Base-by-base conservation (phyloP, 1,284 basidiomycete species). In the Puccinia hordei region DNA sequence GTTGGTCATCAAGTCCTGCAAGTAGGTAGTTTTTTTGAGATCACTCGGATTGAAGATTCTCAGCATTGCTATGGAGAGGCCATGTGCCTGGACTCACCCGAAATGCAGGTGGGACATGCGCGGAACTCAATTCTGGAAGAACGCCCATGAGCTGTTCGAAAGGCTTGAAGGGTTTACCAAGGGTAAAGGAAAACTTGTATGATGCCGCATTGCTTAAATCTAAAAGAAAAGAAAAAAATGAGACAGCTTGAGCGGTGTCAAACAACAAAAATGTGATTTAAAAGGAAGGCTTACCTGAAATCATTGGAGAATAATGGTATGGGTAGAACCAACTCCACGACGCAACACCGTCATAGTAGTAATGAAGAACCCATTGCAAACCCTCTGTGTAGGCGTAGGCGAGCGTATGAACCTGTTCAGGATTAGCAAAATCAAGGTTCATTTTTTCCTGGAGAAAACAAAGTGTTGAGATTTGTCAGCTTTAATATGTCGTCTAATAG, bases 91-190 rank as follows among this genome's bases (percentile, higher is more conserved):
- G 53, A 59, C 75, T 38, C 5, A 78, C 75, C 30, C 77, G 71
- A 87, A 92, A 98, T 0, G 95, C 93, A 30, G 85, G 65, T 0
- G 97, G 97, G 76, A 99, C 91, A 81, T 93, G 92, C 38, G 93
- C 92, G 85, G 89, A 91, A 86, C 93, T 96, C 6, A 95, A 93
- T 15, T 90, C 90, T 0, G 97, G 97, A 61, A 99, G 87, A 15
- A 99, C 97, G 82, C 96, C 96, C 97, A 99, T 99, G 65, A 99
- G 88, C 85, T 99, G 97, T 85, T 98, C 93, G 85, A 92, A 99
- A 2, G 97, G 97, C 81, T 88, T 90, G 88, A 99, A 99, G 0
- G 97, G 97, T 82, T 87, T 90, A 15, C 94, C 97, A 17, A 97
- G 88, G 0, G 93, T 88, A 83, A 98, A 98, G 22, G 90, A 83